phyloP scores from a whole-genome alignment of 2,329 filamentous ascomycete species.

The Mycosphaerelloides madeirae region DNA sequence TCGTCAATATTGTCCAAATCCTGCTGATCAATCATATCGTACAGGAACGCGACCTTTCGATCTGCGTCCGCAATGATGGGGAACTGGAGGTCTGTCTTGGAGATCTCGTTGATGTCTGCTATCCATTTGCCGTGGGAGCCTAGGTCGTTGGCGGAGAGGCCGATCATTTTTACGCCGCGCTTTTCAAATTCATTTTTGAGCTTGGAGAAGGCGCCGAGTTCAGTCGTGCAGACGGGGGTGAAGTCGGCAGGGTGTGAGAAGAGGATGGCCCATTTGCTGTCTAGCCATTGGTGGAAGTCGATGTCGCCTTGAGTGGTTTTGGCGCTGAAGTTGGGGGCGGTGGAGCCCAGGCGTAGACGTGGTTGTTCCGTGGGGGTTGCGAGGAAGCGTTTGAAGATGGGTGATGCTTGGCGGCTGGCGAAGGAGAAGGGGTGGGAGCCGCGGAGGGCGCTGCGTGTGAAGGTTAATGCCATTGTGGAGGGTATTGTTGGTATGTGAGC shows the following conservation, averaged over 20 bases:
- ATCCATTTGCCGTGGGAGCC: conserved; percentile 84
- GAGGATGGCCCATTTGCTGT: conserved; percentile 69
- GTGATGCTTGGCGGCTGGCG: conserved; percentile 22
- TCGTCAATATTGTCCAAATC: conserved; percentile 33
- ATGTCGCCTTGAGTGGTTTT: conserved; percentile 71
- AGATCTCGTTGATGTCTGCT: conserved; percentile 60
- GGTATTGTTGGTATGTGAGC: no score
- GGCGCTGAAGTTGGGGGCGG: conserved; percentile 78
- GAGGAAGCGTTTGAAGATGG: conserved; percentile 27
- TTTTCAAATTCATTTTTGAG: conserved; percentile 82
- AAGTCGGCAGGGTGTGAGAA: conserved; percentile 85
- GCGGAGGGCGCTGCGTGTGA: conserved; percentile 20
- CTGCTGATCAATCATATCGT: conserved; percentile 43
- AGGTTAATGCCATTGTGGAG: conserved; percentile 15
- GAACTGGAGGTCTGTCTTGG: conserved; percentile 42
- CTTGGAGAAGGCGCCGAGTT: conserved; percentile 89
- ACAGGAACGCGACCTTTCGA: conserved; percentile 45
- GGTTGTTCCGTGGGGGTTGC: conserved; percentile 18
- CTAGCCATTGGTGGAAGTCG: conserved; percentile 78
- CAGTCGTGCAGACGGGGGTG: conserved; percentile 93
- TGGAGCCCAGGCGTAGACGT: conserved; percentile 40
- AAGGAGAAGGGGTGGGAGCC: conserved; percentile 18
- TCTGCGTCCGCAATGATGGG: conserved; percentile 49
- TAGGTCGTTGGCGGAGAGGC: conserved; percentile 79
- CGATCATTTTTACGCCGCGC: conserved; percentile 85